phyloP scores from a whole-genome alignment of 305 asterid species.

The Solanum hybrid region DNA sequence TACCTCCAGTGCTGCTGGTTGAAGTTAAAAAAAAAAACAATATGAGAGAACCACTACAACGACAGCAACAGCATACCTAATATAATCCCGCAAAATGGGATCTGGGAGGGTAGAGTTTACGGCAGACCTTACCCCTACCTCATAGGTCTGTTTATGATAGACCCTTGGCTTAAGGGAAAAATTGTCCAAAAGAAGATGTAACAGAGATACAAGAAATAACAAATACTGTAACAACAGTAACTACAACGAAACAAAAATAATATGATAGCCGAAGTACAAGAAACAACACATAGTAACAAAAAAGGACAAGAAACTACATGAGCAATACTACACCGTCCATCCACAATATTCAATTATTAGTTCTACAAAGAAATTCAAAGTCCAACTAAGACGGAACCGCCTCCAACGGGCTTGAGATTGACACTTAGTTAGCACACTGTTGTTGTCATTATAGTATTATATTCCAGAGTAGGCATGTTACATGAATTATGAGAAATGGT shows the following conservation, averaged over 20 bases:
- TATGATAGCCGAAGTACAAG: neutral
- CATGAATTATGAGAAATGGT: neutral
- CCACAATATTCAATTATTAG: neutral
- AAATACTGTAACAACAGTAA: neutral
- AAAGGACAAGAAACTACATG: neutral
- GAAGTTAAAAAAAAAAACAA: neutral
- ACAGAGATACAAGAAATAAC: neutral
- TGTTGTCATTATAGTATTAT: neutral
- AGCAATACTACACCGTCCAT: neutral
- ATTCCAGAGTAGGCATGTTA: neutral
- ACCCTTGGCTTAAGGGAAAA: neutral
- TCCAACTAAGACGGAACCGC: neutral
- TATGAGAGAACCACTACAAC: neutral
- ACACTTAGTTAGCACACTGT: neutral
- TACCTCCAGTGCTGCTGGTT: conserved; percentile 7
- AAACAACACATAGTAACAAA: neutral
- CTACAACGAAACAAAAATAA: neutral
- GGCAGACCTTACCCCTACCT: neutral
- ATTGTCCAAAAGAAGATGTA: neutral
- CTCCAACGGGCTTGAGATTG: neutral
- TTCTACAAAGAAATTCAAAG: neutral
- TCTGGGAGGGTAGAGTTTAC: neutral
- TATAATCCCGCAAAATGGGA: neutral
- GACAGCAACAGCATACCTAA: neutral
- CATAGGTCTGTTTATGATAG: neutral